Evolutionary conservation across 2,329 filamentous ascomycete species (phyloP).

Genomic region (Thelonectria olida): DNA sequence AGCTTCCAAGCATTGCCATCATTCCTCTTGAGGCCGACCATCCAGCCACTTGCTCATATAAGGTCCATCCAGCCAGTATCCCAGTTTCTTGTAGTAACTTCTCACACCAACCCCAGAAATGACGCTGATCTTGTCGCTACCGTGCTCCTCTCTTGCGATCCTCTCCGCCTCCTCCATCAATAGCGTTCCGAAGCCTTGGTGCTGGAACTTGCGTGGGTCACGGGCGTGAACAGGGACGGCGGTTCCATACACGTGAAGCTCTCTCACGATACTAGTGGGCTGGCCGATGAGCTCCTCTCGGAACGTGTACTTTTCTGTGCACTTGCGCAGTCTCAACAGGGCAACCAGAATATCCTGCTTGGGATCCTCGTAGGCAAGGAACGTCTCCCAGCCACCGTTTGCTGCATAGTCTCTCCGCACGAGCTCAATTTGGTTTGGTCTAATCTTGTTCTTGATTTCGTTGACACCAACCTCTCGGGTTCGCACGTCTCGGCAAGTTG

Average conservation of each 20-base stretch:
- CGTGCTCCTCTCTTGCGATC: constrained; percentile 93
- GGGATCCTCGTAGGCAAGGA: constrained; percentile 96
- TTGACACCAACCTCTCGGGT: constrained; percentile 98
- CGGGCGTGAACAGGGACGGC: constrained; percentile 97
- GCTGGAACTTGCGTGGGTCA: constrained; percentile 96
- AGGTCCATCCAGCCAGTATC: constrained; percentile 92
- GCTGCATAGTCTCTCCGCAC: constrained; percentile 93
- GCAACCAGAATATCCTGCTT: constrained; percentile 98
- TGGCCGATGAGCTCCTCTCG: constrained; percentile 86
- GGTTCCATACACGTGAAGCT: constrained; percentile 95
- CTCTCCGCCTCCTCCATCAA: constrained; percentile 98
- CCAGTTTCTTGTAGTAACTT: constrained; percentile 93
- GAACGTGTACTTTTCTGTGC: constrained; percentile 91
- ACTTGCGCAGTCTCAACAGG: constrained; percentile 87
- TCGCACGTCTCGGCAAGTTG: constrained; percentile 93
- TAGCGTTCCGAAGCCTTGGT: constrained; percentile 95
- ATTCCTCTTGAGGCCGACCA: constrained; percentile 46
- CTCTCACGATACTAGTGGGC: constrained; percentile 89
- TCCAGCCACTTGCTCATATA: constrained; percentile 78
- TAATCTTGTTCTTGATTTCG: constrained; percentile 98
- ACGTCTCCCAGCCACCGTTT: constrained; percentile 98
- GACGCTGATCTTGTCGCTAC: constrained; percentile 92
- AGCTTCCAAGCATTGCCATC: constrained; percentile 5
- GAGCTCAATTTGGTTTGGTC: constrained; percentile 94
- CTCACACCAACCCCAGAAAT: constrained; percentile 98